These are phyloP conservation scores for Centrapalus pauciflorus DNA, from an alignment of 129 eudicot genomes.

Conservation along the genomic window DNA sequence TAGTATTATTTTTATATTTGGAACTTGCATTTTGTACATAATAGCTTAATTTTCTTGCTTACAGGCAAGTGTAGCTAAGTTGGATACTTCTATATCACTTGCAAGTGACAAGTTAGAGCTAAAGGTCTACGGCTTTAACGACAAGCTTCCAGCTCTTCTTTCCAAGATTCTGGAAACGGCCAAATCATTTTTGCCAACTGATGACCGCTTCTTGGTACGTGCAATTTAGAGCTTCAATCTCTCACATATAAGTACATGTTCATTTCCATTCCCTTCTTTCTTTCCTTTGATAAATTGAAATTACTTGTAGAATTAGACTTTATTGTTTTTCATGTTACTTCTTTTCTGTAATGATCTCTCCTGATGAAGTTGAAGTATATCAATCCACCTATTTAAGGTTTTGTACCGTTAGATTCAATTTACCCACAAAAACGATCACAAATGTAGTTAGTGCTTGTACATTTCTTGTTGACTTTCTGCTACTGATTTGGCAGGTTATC, in stretches of 20 bases:
- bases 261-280: neutral
- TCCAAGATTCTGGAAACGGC: conserved; percentile 66
- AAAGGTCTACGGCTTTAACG: conserved; percentile 91
- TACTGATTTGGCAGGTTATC: conserved; percentile 51
- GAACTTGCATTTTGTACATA: neutral
- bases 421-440: neutral
- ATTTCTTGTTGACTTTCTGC: neutral
- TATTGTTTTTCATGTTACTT: neutral
- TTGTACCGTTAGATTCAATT: neutral
- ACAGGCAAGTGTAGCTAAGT: conserved; percentile 92
- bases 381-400: neutral
- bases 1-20: conserved; percentile 8
- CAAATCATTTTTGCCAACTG: conserved; percentile 66
- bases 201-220: conserved; percentile 85
- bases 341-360: neutral
- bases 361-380: neutral
- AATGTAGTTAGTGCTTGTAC: conserved; percentile 4
- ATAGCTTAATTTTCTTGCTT: neutral
- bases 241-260: neutral
- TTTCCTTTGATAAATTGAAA: neutral
- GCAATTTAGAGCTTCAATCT: neutral
- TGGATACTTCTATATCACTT: conserved; percentile 89
- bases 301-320: neutral
- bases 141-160: conserved; percentile 86
- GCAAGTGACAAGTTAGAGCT: conserved; percentile 83